These are phyloP conservation scores for Capronia epimyces DNA, from an alignment of 2,329 filamentous ascomycete species.

Conservation along the genomic window DNA sequence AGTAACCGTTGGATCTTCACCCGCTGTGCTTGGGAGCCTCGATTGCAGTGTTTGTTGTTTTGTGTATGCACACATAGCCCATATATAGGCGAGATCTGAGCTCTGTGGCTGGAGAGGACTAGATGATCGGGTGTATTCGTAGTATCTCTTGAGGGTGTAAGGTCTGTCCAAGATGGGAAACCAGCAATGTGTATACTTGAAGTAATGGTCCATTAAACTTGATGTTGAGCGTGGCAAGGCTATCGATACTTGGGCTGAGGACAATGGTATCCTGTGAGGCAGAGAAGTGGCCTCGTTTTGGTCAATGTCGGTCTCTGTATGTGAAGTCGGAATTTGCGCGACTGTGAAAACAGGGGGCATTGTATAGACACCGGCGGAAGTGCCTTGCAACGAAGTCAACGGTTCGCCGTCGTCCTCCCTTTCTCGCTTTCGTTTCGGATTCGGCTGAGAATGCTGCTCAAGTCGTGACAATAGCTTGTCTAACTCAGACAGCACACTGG, in stretches of 20 bases:
- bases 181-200: conserved; percentile 55
- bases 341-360: conserved; percentile 12
- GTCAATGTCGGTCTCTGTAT: background rate
- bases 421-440: conserved; percentile 36
- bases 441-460: conserved; percentile 27
- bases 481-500: conserved; percentile 36
- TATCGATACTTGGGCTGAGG: background rate
- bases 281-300: background rate
- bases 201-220: conserved; percentile 52
- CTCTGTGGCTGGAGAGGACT: background rate
- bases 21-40: background rate
- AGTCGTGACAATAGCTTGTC: conserved; percentile 40
- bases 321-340: background rate
- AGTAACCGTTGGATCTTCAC: conserved; percentile 2
- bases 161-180: conserved; percentile 56
- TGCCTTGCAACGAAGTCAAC: background rate
- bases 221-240: conserved; percentile 48
- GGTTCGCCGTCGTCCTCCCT: conserved; percentile 26
- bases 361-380: conserved; percentile 17
- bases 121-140: conserved; percentile 38
- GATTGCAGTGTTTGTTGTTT: conserved; percentile 13
- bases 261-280: background rate
- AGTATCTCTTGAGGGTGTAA: conserved; percentile 52
- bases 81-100: conserved; percentile 38
- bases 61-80: conserved; percentile 43